A percentile compares a stretch with the other conserved stretches of the same genome.
Evolutionary conservation across 345 rosid genomes (phyloP).

Genomic region (Cardamine chenopodiifolia): DNA sequence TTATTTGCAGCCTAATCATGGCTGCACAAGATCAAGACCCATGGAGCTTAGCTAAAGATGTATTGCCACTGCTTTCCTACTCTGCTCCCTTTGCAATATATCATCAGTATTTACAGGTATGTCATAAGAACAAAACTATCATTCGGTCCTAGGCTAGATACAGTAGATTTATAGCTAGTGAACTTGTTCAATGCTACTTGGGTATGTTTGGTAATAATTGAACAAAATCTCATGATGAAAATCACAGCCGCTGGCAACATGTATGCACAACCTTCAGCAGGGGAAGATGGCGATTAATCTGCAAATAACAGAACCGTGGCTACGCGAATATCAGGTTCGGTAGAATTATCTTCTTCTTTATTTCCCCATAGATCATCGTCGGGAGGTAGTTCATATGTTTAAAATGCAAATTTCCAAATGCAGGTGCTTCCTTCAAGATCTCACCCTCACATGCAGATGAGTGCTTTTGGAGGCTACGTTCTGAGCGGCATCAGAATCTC

Average conservation of each 20-base stretch:
- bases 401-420: background rate
- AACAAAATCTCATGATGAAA: constrained; percentile 14
- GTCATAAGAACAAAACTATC: background rate
- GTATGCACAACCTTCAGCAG: constrained; percentile 87
- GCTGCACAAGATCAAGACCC: constrained; percentile 88
- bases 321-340: constrained; percentile 85
- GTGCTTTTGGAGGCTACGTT: constrained; percentile 78
- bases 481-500: constrained; percentile 75
- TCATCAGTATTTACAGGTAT: constrained; percentile 91
- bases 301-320: constrained; percentile 96
- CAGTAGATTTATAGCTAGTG: background rate
- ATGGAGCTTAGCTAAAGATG: constrained; percentile 68
- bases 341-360: background rate
- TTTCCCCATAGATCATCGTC: background rate
- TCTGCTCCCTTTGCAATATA: constrained; percentile 93
- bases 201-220: background rate
- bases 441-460: constrained; percentile 95
- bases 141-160: background rate
- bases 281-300: constrained; percentile 79
- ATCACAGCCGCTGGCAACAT: constrained; percentile 77
- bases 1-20: constrained; percentile 62
- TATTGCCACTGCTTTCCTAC: constrained; percentile 70
- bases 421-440: constrained; percentile 94
- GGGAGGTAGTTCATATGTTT: background rate
- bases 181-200: background rate